These are phyloP conservation scores for Pterocarpus santalinus DNA, from an alignment of 306 rosid genomes.

Conservation along the genomic window DNA sequence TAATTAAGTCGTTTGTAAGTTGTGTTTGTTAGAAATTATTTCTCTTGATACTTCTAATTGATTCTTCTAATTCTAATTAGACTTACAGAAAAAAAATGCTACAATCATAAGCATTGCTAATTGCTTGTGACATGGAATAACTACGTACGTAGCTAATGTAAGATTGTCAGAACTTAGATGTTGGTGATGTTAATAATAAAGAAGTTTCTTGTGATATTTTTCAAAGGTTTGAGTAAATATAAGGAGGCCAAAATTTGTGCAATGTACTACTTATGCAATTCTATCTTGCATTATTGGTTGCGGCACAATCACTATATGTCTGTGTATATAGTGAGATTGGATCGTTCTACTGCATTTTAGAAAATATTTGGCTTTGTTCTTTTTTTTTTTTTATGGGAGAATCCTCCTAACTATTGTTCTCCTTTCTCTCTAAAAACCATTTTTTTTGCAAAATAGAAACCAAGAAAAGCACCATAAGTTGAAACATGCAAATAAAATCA, in stretches of 20 bases:
- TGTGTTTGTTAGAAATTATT: no score
- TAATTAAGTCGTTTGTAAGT: no score
- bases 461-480: neutral
- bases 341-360: neutral
- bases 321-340: neutral
- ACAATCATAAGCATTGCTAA: neutral
- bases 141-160: neutral
- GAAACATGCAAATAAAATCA: neutral
- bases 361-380: neutral
- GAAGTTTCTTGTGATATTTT: neutral
- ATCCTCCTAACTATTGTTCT: neutral
- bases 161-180: neutral
- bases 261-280: neutral
- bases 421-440: neutral
- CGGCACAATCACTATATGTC: neutral
- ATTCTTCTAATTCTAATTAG: neutral
- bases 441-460: neutral
- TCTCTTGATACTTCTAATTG: no score
- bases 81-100: conserved; percentile 1
- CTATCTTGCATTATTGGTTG: neutral
- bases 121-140: conserved; percentile 12
- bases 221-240: neutral
- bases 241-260: neutral
- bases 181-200: neutral
- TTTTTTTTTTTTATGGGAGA: no score